phyloP scores from a whole-genome alignment of 352 stramenopile species.

The Pythium brachiatum region DNA sequence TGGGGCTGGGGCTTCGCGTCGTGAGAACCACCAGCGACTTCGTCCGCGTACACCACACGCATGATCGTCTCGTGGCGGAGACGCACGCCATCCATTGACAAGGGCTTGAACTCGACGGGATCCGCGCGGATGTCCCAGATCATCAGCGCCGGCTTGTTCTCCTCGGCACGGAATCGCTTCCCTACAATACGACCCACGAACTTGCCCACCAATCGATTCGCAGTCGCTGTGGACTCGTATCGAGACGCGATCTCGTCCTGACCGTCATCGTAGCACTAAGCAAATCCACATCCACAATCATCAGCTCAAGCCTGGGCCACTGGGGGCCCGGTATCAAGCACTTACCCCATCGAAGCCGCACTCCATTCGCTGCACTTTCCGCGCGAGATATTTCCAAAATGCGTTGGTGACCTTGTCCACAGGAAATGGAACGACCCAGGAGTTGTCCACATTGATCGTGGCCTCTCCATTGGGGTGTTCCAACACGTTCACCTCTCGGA shows the following conservation, averaged over 20 bases:
- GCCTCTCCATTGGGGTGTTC: not conserved
- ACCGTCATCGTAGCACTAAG: slow-evolving; percentile 1
- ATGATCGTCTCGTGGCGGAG: slow-evolving; percentile 10
- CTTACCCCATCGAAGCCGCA: not conserved
- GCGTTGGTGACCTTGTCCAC: slow-evolving; percentile 7
- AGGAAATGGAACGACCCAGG: not conserved
- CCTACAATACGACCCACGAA: slow-evolving; percentile 17
- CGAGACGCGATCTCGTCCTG: slow-evolving; percentile 1
- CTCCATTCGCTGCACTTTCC: not conserved
- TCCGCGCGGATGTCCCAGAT: slow-evolving; percentile 18
- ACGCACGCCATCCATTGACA: slow-evolving; percentile 18
- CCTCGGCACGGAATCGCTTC: not conserved
- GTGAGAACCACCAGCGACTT: not conserved
- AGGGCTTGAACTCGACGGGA: slow-evolving; percentile 14
- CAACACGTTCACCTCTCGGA: not conserved
- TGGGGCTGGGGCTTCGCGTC: not conserved
- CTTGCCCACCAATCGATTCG: slow-evolving; percentile 13
- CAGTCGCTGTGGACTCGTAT: slow-evolving; percentile 15
- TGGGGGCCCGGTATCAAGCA: too few species aligned
- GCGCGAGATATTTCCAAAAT: slow-evolving; percentile 14
- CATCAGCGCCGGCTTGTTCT: not conserved
- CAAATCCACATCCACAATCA: too few species aligned
- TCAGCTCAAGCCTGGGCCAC: too few species aligned
- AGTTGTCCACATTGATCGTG: not conserved
- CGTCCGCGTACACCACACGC: slow-evolving; percentile 13